Percentiles rank a stretch among this genome's conserved stretches.
phyloP scores from a whole-genome alignment of 2,329 filamentous ascomycete species.

The Setomelanomma holmii region DNA sequence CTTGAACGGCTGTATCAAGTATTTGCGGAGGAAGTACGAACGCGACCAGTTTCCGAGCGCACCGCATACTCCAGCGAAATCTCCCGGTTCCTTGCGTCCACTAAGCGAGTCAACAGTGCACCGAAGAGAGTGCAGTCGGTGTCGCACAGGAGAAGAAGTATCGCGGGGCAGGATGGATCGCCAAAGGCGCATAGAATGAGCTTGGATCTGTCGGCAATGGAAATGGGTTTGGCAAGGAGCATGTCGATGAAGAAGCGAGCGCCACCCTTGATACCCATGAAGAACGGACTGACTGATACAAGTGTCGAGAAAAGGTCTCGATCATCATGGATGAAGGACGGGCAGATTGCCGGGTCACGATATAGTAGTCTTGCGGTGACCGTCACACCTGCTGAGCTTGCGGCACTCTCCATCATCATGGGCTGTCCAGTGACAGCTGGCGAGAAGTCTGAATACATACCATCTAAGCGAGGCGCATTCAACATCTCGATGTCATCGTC shows the following conservation, averaged over 20 bases:
- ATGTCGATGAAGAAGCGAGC: slow-evolving; percentile 25
- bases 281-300: slow-evolving; percentile 13
- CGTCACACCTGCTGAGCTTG: slow-evolving; percentile 34
- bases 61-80: slow-evolving; percentile 32
- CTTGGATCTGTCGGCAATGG: slow-evolving; percentile 21
- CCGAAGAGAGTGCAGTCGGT: slow-evolving; percentile 27
- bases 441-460: slow-evolving; percentile 2
- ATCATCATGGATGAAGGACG: slow-evolving; percentile 34
- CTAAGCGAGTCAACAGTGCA: slow-evolving; percentile 14
- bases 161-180: slow-evolving; percentile 16
- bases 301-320: slow-evolving; percentile 5
- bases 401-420: slow-evolving; percentile 37
- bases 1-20: slow-evolving; percentile 35
- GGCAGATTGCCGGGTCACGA: slow-evolving; percentile 25
- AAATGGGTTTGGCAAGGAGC: slow-evolving; percentile 21
- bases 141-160: slow-evolving; percentile 18
- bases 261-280: slow-evolving; percentile 16
- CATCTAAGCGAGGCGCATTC: slow-evolving; percentile 29
- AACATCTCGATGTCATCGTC: slow-evolving; percentile 31
- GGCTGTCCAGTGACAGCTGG: slow-evolving; percentile 24
- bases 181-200: slow-evolving; percentile 22
- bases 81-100: slow-evolving; percentile 28
- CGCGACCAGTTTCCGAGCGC: slow-evolving; percentile 26
- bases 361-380: slow-evolving; percentile 21
- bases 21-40: slow-evolving; percentile 34